Base-by-base conservation (phyloP, 495 filamentous ascomycete genomes). In the Hypoxylon trugodes region DNA sequence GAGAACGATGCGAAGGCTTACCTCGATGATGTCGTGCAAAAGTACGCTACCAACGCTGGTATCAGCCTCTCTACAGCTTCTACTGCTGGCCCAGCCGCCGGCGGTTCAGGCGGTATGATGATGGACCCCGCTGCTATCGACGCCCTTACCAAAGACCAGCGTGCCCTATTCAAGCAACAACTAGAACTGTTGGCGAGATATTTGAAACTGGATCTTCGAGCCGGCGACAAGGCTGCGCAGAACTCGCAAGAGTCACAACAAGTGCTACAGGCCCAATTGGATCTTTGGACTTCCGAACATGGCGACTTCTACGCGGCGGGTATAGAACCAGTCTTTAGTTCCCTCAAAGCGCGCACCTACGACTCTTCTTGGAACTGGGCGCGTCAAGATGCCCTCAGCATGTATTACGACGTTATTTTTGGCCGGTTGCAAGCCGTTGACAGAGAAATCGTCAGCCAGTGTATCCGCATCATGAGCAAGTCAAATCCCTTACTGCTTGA, bases 351-450 rank as follows among this genome's bases (percentile, higher is more conserved):
- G 13, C 88, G 95, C 74, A 87, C 96, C 10, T 99, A 98, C 77
- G 95, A 99, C 74, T 98, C 95, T 0, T 95, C 92, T 0, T 99
- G 95, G 95, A 99, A 99, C 74, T 99, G 95, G 95, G 95, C 91
- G 26, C 90, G 95, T 48, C 96, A 98, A 71, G 95, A 99, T 76
- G 95, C 93, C 32, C 83, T 98, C 33, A 91, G 86, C 80, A 99
- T 99, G 95, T 99, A 93, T 80, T 99, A 92, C 76, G 96, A 99
- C 72, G 96, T 99, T 68, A 97, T 99, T 69, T 99, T 99, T 65
- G 95, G 95, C 38, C 86, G 96, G 41, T 84, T 99, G 18, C 87
- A 91, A 79, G 91, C 88, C 18, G 90, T 99, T 9, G 95, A 99
- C 68, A 90, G 95, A 46, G 95, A 99, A 76, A 99, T 97, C 72